A percentile compares a stretch with the other conserved stretches of the same genome.
These are phyloP conservation scores for Cutaneotrichosporon dermatis DNA, from an alignment of 1,284 basidiomycete genomes.

Conservation along the genomic window DNA sequence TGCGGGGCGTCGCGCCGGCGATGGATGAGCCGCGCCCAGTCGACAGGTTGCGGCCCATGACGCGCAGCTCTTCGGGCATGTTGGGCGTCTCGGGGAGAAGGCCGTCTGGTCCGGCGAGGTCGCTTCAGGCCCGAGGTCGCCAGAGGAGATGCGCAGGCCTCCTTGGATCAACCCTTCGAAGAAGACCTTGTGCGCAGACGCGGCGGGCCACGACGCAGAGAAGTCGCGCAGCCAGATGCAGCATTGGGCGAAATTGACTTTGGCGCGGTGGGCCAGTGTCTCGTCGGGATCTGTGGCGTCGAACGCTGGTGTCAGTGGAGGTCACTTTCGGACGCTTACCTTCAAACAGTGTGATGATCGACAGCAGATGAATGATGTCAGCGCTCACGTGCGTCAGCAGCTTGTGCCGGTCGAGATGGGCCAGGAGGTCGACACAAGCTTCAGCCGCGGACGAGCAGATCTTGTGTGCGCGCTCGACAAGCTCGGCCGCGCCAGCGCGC, in stretches of 20 bases:
- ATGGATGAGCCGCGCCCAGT: neutral
- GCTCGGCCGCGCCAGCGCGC: slow-evolving; percentile 9
- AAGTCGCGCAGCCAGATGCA: slow-evolving; percentile 44
- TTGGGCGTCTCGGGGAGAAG: slow-evolving; percentile 1
- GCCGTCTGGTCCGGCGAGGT: slow-evolving; percentile 1
- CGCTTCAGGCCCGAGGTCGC: slow-evolving; percentile 8
- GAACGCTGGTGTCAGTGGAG: slow-evolving; percentile 19
- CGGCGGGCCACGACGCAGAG: slow-evolving; percentile 39
- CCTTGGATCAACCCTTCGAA: slow-evolving; percentile 45
- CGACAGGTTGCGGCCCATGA: slow-evolving; percentile 19
- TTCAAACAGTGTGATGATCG: slow-evolving; percentile 37
- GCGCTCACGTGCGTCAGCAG: slow-evolving; percentile 36
- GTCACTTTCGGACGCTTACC: slow-evolving; percentile 21
- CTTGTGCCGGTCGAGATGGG: slow-evolving; percentile 32
- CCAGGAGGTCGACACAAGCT: slow-evolving; percentile 33
- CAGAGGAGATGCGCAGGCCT: slow-evolving; percentile 24
- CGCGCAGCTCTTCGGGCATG: slow-evolving; percentile 20
- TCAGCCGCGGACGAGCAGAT: slow-evolving; percentile 39
- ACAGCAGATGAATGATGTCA: slow-evolving; percentile 43
- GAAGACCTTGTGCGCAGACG: slow-evolving; percentile 42
- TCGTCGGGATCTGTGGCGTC: slow-evolving; percentile 25
- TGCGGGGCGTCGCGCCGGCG: neutral
- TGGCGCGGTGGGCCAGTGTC: slow-evolving; percentile 28
- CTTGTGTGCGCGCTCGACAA: slow-evolving; percentile 19
- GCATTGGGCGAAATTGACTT: slow-evolving; percentile 42